phyloP scores from a whole-genome alignment of 2,329 filamentous ascomycete species.

The Arthroderma uncinatum region DNA sequence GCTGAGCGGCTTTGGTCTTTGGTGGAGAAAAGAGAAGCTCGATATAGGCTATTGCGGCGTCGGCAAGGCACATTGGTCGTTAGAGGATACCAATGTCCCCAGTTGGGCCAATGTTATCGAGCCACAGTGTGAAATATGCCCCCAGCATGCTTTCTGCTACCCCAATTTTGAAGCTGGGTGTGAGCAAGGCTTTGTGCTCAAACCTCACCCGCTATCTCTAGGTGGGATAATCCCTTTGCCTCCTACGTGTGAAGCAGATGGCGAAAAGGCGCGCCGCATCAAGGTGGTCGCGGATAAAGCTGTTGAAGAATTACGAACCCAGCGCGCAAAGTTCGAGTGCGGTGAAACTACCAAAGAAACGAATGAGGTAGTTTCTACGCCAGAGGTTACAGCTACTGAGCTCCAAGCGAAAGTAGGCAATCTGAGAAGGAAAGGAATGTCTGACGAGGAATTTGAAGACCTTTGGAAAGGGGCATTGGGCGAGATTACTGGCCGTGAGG shows the following conservation, averaged over 20 bases:
- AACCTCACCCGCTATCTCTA: conserved; percentile 70
- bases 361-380: conserved; percentile 48
- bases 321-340: conserved; percentile 82
- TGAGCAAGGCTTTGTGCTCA: conserved; percentile 76
- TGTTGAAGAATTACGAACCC: conserved; percentile 73
- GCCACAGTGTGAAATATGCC: conserved; percentile 81
- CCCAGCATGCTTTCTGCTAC: conserved; percentile 80
- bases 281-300: conserved; percentile 80
- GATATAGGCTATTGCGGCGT: conserved; percentile 90
- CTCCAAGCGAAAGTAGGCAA: conserved; percentile 66
- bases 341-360: conserved; percentile 56
- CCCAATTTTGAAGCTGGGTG: conserved; percentile 65
- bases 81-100: conserved; percentile 56
- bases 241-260: conserved; percentile 88
- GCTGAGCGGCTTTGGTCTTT: conserved; percentile 60
- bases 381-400: conserved; percentile 57
- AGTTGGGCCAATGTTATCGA: conserved; percentile 59
- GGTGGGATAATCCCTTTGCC: conserved; percentile 72
- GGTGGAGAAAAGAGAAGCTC: conserved; percentile 93
- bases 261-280: conserved; percentile 77
- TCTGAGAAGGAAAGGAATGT: conserved; percentile 72
- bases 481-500: conserved; percentile 45
- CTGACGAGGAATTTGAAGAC: conserved; percentile 80
- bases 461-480: conserved; percentile 47
- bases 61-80: conserved; percentile 51